Base-by-base conservation (phyloP, 495 filamentous ascomycete species). In the Trichoderma asperelloides region DNA sequence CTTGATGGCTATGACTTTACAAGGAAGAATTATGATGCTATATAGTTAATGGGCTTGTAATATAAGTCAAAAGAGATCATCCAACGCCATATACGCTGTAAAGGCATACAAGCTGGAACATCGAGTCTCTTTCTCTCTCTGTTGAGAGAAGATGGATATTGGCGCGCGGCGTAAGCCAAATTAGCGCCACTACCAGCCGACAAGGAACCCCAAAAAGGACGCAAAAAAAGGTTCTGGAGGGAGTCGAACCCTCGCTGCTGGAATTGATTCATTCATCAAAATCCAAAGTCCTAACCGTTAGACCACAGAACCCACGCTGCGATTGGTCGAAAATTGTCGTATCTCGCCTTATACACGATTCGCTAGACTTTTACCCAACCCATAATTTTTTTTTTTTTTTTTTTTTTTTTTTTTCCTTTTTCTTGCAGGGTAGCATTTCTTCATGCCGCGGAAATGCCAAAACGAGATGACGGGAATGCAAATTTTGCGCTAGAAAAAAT, bases 181-280 rank as follows among this genome's bases (percentile, higher is more conserved):
- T 8, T 37, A 37, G 33, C 33, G 0, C 33, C 33, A 37, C 5
- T 3, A 0, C 33, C 33, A 37, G 5, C 33, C 9, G 16, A 8
- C 43, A 47, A 47, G n/a, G n/a, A n/a, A n/a, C n/a, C n/a, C n/a
- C n/a, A 55, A 55, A 25, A 55, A 3, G 12, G 49, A 55, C 49
- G 13, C 18, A 47, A 55, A 27, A 55, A 55, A 55, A 60, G 55
- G 55, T 60, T 60, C 55, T 60, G 27, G 51, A 60, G 51, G 51
- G 51, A 60, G 51, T 60, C 51, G 51, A 60, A 60, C 51, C 51
- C 51, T 60, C 51, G 51, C 51, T 60, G 51, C 51, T 23, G 51
- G 51, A 60, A 33, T 33, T n/a, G 30, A 33, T 33, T 33, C 2
- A 33, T 33, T 2, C 2, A 60, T 60, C 51, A 60, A 60, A 60